Evolutionary conservation across 441 rosid genomes (phyloP).

Genomic region (Jatropha podagrica): DNA sequence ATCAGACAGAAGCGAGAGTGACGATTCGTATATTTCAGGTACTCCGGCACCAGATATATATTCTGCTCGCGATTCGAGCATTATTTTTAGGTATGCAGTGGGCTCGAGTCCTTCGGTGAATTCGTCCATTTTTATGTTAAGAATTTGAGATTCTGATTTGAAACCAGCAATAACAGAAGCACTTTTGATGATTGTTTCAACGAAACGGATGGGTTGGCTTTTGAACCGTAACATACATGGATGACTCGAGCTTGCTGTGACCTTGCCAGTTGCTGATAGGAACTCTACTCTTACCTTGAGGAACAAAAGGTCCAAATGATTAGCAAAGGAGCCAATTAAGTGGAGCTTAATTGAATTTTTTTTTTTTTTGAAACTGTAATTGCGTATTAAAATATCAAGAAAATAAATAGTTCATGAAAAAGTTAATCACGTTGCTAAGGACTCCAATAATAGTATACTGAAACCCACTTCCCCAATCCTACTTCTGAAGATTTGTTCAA

Average conservation of each 20-base stretch:
- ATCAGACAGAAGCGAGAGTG: slow-evolving; percentile 30
- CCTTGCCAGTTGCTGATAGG: slow-evolving; percentile 33
- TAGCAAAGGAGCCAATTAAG: too few species aligned
- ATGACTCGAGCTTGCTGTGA: slow-evolving; percentile 28
- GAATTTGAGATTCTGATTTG: slow-evolving; percentile 32
- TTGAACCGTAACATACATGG: slow-evolving; percentile 39
- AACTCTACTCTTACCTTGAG: slow-evolving; percentile 39
- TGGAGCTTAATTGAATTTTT: too few species aligned
- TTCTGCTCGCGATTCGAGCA: slow-evolving; percentile 33
- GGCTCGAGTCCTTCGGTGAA: slow-evolving; percentile 26
- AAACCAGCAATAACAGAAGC: slow-evolving; percentile 32
- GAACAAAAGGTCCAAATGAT: neutral
- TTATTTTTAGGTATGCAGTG: slow-evolving; percentile 30
- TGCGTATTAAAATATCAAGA: too few species aligned
- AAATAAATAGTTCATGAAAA: too few species aligned
- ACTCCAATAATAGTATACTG: too few species aligned
- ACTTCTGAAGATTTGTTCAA: too few species aligned
- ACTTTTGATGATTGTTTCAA: slow-evolving; percentile 23
- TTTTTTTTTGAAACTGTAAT: too few species aligned
- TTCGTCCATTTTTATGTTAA: slow-evolving; percentile 28
- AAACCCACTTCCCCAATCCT: too few species aligned
- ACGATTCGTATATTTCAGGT: slow-evolving; percentile 40
- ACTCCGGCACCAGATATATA: slow-evolving; percentile 30
- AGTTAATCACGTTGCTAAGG: too few species aligned
- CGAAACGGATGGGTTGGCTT: slow-evolving; percentile 35